Percentiles rank a stretch among this genome's conserved stretches.
Conservation (phyloP, 1,284 basidiomycete genomes). For the Austroboletus novae-zelandiae region DNA sequence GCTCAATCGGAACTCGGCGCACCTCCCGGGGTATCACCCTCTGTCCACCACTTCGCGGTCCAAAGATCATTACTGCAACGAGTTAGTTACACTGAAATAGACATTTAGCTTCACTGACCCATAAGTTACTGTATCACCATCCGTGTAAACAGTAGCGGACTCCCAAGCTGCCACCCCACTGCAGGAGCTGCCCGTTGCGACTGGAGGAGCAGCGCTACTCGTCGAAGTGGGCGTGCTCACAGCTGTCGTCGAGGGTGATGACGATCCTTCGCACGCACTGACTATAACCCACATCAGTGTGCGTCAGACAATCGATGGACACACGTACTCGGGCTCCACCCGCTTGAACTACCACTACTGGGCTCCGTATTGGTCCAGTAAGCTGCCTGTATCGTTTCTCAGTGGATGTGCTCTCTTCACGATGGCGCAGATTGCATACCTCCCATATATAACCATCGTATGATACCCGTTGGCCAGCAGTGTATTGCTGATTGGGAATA, state of each 20-base stretch:
- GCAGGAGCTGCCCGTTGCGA: constrained; percentile 38
- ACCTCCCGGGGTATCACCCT: constrained; percentile 56
- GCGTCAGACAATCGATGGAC: constrained; percentile 3
- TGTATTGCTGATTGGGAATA: constrained; percentile 48
- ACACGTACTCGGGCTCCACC: constrained; percentile 63
- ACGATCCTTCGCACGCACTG: constrained; percentile 43
- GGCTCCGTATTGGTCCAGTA: constrained; percentile 56
- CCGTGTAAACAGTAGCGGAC: constrained; percentile 45
- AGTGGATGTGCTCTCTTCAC: not conserved
- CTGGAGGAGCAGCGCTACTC: constrained; percentile 23
- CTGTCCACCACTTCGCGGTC: constrained; percentile 58
- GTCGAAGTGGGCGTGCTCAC: constrained; percentile 9
- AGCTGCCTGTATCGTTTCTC: constrained; percentile 45
- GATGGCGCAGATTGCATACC: constrained; percentile 32
- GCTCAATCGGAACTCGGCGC: not conserved
- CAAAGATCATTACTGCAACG: constrained; percentile 50
- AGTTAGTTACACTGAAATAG: constrained; percentile 3
- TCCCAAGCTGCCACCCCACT: constrained; percentile 50
- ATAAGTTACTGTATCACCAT: constrained; percentile 50
- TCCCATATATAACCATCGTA: constrained; percentile 66
- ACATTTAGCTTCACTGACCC: constrained; percentile 35
- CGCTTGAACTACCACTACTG: constrained; percentile 45
- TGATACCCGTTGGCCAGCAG: constrained; percentile 50
- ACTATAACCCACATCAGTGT: constrained; percentile 31
- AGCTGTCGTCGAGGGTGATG: constrained; percentile 18